Evolutionary conservation across 1,284 basidiomycete genomes (phyloP), one percentile per base, ranked within the genome.

Genomic region (Malassezia sp.): DNA sequence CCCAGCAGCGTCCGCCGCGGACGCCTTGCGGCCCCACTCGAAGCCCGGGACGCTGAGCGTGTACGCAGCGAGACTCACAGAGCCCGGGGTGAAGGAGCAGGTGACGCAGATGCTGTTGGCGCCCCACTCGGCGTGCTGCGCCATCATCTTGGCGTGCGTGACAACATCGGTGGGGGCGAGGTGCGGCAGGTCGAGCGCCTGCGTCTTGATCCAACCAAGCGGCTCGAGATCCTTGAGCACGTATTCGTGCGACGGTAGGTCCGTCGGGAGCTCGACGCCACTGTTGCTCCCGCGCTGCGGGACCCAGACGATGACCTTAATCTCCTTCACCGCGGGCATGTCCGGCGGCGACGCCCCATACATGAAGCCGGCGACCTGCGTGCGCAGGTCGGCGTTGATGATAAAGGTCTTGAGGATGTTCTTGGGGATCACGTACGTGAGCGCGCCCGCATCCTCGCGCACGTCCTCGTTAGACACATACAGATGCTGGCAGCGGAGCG

Each of bases 381-480:
- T 93, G 35, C 93, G 83, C 38, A 97, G 77, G 73, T 99, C 93
- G 20, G 89, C 80, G 20, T 86, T 84, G 40, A 85, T 80, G 63
- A 97, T 85, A 74, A 99, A 96, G 9, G 89, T 85, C 48, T 86
- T 84, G 36, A 99, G 76, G 46, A 97, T 79, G 73, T 99, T 99
- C 79, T 97, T 97, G 15, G 93, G 90, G 53, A 97, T 77, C 41
- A 99, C 88, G 66, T 88, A 97, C 15, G 93, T 97, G 71, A 79
- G 85, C 6, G 85, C 85, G 12, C 84, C 82, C 2, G 87, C 85
- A 65, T 97, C 93, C 66, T 99, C 93, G 72, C 90, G 90, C 65
- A 97, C 89, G 67, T 97, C 90, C 66, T 97, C 91, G 68, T 96
- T 97, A 36, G 89, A 93, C 30, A 99, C 93, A 71, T 95, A 96